phyloP scores from a whole-genome alignment of 2,329 filamentous ascomycete species.

The Botryotinia globosa region DNA sequence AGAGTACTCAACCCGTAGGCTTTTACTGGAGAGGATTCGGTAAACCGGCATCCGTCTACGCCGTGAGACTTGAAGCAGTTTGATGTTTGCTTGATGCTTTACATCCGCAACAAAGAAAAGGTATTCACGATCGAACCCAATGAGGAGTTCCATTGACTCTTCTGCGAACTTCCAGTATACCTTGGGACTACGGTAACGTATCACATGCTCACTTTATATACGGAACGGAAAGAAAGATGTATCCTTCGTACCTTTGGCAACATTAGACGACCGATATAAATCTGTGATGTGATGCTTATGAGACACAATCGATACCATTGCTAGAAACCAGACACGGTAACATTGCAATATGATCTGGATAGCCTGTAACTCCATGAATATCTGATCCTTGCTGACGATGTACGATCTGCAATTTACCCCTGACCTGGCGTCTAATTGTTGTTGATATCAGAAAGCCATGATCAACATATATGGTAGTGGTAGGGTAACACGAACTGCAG shows the following conservation, averaged over 20 bases:
- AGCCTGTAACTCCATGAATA: neutral
- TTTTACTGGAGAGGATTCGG: neutral
- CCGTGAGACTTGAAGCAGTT: neutral
- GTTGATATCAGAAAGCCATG: neutral
- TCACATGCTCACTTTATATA: neutral
- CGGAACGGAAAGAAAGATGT: neutral
- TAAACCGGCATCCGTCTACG: neutral
- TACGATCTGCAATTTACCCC: neutral
- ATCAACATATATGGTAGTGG: neutral
- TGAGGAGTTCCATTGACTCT: neutral
- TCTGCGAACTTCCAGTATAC: neutral
- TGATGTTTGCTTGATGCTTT: neutral
- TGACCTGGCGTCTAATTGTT: neutral
- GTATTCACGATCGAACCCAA: neutral
- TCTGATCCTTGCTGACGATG: neutral
- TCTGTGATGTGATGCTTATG: neutral
- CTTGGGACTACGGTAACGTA: neutral
- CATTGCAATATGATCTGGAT: neutral
- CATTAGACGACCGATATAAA: neutral
- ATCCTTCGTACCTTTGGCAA: neutral
- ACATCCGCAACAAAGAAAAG: neutral
- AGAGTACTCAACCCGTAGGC: neutral
- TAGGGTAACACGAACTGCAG: conserved; percentile 10
- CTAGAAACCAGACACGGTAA: neutral
- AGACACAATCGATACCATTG: neutral